Conservation (phyloP, 805 yeast genomes). For the Candida piceae region DNA sequence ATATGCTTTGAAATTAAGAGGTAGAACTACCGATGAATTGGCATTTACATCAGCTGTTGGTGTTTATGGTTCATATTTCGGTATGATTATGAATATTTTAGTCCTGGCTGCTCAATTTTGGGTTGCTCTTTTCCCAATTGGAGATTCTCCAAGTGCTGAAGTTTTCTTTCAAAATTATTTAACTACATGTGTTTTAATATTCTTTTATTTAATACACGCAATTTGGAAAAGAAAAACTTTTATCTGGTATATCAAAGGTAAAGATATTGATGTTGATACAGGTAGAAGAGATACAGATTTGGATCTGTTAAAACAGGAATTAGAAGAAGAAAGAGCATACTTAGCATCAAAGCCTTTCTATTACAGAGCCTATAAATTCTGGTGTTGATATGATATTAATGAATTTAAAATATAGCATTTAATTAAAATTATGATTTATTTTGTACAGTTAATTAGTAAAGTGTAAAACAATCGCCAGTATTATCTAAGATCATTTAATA, state of each 20-base stretch:
- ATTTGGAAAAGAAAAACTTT: slow-evolving; percentile 38
- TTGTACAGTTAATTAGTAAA: no score
- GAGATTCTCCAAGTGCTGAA: slow-evolving; percentile 42
- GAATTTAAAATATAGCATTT: no score
- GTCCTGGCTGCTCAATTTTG: slow-evolving; percentile 74
- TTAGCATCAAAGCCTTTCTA: slow-evolving; percentile 40
- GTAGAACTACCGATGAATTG: slow-evolving; percentile 60
- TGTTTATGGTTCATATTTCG: slow-evolving; percentile 57
- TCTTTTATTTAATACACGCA: slow-evolving; percentile 32
- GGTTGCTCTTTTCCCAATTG: slow-evolving; percentile 71
- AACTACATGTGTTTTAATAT: slow-evolving; percentile 56
- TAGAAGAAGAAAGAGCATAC: slow-evolving; percentile 48
- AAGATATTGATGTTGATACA: slow-evolving; percentile 51
- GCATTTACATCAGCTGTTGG: slow-evolving; percentile 65
- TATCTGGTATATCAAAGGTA: slow-evolving; percentile 38
- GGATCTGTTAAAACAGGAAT: slow-evolving; percentile 48
- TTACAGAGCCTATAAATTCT: slow-evolving; percentile 46
- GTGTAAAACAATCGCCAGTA: no score
- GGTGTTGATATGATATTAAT: slow-evolving; percentile 37
- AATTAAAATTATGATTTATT: no score
- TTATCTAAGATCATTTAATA: no score
- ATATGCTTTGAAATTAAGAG: slow-evolving; percentile 56
- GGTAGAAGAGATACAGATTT: slow-evolving; percentile 59
- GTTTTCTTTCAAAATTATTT: slow-evolving; percentile 61
- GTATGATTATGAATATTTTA: slow-evolving; percentile 48